These are phyloP conservation scores for Teunomyces funiuensis DNA, from an alignment of 805 yeast genomes.

Conservation along the genomic window DNA sequence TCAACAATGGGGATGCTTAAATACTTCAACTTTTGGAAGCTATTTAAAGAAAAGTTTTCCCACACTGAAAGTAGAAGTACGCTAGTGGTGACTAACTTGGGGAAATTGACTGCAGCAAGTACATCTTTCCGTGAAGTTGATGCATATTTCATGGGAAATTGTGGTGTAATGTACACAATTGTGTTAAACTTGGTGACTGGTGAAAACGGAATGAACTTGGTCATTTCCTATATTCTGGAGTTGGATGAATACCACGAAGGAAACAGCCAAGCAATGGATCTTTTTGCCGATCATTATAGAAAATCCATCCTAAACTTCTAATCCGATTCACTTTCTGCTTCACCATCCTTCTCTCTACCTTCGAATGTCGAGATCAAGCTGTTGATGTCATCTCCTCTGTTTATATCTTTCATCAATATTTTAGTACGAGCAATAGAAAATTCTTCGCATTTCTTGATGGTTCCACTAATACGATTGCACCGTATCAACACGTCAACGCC, in stretches of 20 bases:
- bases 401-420: constrained; percentile 29
- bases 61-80: constrained; percentile 7
- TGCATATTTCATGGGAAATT: constrained; percentile 11
- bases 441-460: constrained; percentile 80
- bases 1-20: constrained; percentile 5
- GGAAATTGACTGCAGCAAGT: constrained; percentile 5
- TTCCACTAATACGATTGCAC: constrained; percentile 76
- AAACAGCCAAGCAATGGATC: constrained; percentile 9
- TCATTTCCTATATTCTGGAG: constrained; percentile 9
- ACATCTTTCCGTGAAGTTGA: constrained; percentile 5
- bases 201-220: constrained; percentile 10
- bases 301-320: background rate
- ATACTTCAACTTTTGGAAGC: constrained; percentile 7
- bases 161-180: constrained; percentile 9
- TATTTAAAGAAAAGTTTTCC: constrained; percentile 2
- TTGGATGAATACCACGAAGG: constrained; percentile 6
- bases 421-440: constrained; percentile 54
- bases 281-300: constrained; percentile 5
- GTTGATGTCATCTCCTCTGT: constrained; percentile 9
- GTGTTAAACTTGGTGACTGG: constrained; percentile 12
- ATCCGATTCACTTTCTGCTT: background rate
- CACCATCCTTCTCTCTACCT: constrained; percentile 3
- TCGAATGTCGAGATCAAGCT: background rate
- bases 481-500: constrained; percentile 53
- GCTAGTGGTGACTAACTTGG: constrained; percentile 12